Base-by-base conservation (phyloP, 2,329 filamentous ascomycete genomes). In the Penicillium sp. region DNA sequence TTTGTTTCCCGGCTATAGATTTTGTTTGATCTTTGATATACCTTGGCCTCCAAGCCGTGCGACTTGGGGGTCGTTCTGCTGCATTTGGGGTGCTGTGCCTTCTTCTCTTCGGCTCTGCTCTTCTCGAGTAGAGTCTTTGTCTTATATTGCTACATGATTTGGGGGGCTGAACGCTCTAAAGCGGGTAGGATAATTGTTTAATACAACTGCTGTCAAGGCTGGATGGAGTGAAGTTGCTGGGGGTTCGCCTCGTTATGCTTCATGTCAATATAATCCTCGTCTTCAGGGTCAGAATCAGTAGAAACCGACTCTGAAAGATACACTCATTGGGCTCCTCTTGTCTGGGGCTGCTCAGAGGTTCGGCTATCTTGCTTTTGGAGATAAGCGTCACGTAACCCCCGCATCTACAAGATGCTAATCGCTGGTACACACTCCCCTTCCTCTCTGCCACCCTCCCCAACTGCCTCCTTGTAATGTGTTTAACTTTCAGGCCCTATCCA, bases 71-170 rank as follows among this genome's bases (percentile, higher is more conserved):
- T 54, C 54, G 52, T 64, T 67, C 60, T 59, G 51, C 61, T 66
- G 60, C 66, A 66, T 69, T 64, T 54, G 58, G 50, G 64, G 59
- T 64, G 64, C 60, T 62, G 51, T 60, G 52, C 43, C 56, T 66
- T 66, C 58, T 68, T 69, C 56, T 55, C 46, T 69, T 66, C 69
- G 59, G 55, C 66, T 66, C 62, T 65, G 58, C 60, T 62, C 46
- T 55, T 53, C 50, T 50, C 54, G 55, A 39, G 50, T 61, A 60
- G 68, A 66, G 71, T 63, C 64, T 60, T 69, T 74, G 72, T 73
- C 66, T 72, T 73, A 73, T 73, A 73, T 66, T 65, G 63, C 65
- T 73, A 70, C 64, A 70, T 62, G 63, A 63, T 68, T 69, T 69
- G 67, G 63, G 63, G 56, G 50, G 62, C 62, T 65, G 61, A 40